phyloP scores from a whole-genome alignment of 78 protist species.

The Bodo saltans region DNA sequence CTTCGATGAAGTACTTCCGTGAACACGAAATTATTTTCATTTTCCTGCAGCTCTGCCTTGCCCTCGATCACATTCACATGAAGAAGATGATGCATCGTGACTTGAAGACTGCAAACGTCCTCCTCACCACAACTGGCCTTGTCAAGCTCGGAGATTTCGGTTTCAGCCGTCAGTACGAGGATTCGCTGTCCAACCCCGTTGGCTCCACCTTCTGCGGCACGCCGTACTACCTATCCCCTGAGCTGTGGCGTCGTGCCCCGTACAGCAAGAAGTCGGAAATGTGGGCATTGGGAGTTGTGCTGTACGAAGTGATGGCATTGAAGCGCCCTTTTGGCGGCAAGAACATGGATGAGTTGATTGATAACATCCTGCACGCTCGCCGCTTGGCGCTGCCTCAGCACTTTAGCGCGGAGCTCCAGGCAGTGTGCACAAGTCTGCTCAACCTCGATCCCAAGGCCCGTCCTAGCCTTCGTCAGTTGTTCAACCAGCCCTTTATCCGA shows the following conservation, averaged over 20 bases:
- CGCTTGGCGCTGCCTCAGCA: background rate
- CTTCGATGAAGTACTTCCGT: background rate
- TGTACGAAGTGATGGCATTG: constrained; percentile 41
- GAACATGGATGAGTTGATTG: constrained; percentile 29
- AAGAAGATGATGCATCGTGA: constrained; percentile 58
- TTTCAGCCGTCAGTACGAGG: constrained; percentile 26
- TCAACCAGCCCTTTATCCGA: background rate
- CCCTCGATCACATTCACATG: constrained; percentile 52
- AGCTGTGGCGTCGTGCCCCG: constrained; percentile 48
- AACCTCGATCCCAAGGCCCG: background rate
- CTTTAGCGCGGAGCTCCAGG: constrained; percentile 12
- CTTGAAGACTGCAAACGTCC: constrained; percentile 56
- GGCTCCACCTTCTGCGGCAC: constrained; percentile 49
- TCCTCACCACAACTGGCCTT: constrained; percentile 25
- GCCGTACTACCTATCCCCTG: constrained; percentile 63
- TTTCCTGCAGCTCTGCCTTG: constrained; percentile 55
- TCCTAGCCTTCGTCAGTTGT: background rate
- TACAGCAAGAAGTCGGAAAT: constrained; percentile 54
- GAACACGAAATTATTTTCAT: constrained; percentile 39
- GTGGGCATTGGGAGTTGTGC: constrained; percentile 58
- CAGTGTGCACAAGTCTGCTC: background rate
- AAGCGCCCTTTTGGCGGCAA: constrained; percentile 47
- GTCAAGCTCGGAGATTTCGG: constrained; percentile 70
- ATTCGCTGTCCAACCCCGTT: background rate
- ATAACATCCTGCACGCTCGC: background rate